These are phyloP conservation scores for Onygenales sp. DNA, from an alignment of 2,329 filamentous ascomycete species.

Conservation along the genomic window DNA sequence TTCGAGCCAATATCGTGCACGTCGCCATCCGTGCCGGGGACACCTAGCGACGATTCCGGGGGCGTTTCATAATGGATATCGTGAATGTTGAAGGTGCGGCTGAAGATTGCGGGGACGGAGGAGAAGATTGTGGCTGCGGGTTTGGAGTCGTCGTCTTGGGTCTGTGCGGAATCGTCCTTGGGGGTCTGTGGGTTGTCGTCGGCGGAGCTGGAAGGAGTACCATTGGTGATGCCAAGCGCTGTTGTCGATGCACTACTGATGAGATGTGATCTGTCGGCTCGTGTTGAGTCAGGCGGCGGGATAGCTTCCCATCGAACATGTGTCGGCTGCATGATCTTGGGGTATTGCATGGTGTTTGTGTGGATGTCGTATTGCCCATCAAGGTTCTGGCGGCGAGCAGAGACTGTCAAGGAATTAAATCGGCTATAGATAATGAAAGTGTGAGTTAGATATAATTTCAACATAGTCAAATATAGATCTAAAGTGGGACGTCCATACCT, in stretches of 20 bases:
- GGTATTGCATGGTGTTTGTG: slow-evolving; percentile 85
- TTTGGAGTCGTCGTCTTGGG: slow-evolving; percentile 10
- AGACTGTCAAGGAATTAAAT: slow-evolving; percentile 69
- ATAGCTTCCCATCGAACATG: slow-evolving; percentile 74
- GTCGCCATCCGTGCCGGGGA: slow-evolving; percentile 23
- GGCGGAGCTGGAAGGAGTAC: slow-evolving; percentile 11
- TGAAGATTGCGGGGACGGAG: slow-evolving; percentile 46
- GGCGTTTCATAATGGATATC: slow-evolving; percentile 47
- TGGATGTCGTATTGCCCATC: slow-evolving; percentile 84
- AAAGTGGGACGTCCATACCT: slow-evolving; percentile 48
- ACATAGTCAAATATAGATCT: background rate
- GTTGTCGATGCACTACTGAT: slow-evolving; percentile 23
- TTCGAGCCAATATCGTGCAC: slow-evolving; percentile 32
- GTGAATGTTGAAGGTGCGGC: slow-evolving; percentile 53
- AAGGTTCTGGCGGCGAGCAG: slow-evolving; percentile 58
- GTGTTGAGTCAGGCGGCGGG: slow-evolving; percentile 30
- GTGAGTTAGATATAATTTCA: slow-evolving; percentile 9
- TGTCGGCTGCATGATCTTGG: slow-evolving; percentile 79
- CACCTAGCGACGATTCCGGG: background rate
- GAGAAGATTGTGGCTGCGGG: slow-evolving; percentile 37
- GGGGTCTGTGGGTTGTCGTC: slow-evolving; percentile 9
- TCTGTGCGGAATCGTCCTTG: slow-evolving; percentile 5
- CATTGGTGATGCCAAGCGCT: slow-evolving; percentile 24
- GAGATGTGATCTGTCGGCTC: slow-evolving; percentile 16
- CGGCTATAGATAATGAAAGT: slow-evolving; percentile 43